phyloP scores from a whole-genome alignment of 495 filamentous ascomycete species.

The Xylaria intraflava region DNA sequence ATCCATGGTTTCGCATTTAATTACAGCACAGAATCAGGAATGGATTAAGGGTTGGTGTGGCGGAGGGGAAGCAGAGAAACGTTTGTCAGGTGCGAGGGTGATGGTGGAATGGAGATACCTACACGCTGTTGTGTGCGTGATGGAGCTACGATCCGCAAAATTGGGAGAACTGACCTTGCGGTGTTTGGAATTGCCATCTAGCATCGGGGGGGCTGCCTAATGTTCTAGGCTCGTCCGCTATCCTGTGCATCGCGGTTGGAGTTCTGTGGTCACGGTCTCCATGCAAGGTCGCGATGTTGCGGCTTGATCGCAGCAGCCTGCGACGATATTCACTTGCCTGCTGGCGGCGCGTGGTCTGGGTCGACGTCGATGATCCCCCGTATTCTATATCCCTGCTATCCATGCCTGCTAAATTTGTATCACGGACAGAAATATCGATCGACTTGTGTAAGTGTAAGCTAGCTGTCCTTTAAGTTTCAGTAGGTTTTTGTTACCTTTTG shows the following conservation, averaged over 20 bases:
- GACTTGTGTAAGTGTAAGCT: background rate
- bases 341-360: conserved; percentile 16
- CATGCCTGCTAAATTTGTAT: conserved; percentile 6
- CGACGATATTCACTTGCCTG: conserved; percentile 23
- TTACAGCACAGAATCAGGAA: background rate
- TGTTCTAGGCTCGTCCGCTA: background rate
- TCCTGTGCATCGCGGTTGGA: background rate
- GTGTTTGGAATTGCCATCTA: conserved; percentile 14
- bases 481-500: background rate
- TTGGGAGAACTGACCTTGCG: conserved; percentile 15
- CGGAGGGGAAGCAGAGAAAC: background rate
- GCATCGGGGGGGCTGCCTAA: conserved; percentile 5
- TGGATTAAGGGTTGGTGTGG: background rate
- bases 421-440: background rate
- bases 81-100: background rate
- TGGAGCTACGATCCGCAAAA: background rate
- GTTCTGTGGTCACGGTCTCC: background rate
- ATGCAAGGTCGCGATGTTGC: background rate
- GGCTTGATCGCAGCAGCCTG: conserved; percentile 11
- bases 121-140: background rate
- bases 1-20: background rate
- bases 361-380: conserved; percentile 7
- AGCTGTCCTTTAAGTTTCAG: background rate
- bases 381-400: conserved; percentile 14
- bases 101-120: background rate